These are phyloP conservation scores for Cladorrhinum sp. DNA, from an alignment of 2,329 filamentous ascomycete species.

Conservation along the genomic window DNA sequence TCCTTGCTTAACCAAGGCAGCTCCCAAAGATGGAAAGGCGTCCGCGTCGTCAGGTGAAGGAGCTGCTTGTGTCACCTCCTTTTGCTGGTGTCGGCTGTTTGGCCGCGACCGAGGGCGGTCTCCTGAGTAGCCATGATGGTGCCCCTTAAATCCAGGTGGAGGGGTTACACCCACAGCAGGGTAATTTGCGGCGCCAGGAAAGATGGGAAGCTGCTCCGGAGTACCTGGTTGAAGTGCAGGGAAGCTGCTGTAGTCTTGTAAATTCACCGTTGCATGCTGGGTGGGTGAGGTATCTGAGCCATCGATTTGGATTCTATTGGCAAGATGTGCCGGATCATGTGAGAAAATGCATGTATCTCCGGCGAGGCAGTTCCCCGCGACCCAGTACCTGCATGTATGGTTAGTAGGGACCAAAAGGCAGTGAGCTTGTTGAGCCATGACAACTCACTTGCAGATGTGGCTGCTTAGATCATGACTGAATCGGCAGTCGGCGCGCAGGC, in stretches of 20 bases:
- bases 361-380: constrained; percentile 91
- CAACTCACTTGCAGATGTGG: constrained; percentile 92
- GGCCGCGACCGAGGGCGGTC: constrained; percentile 78
- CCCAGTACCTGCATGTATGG: constrained; percentile 69
- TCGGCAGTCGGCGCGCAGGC: constrained; percentile 89
- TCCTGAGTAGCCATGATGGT: constrained; percentile 49
- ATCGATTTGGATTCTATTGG: constrained; percentile 76
- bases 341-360: constrained; percentile 95
- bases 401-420: constrained; percentile 10
- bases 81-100: constrained; percentile 72
- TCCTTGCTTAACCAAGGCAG: constrained; percentile 67
- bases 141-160: constrained; percentile 68
- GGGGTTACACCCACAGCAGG: constrained; percentile 56
- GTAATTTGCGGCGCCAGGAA: constrained; percentile 51
- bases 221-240: constrained; percentile 66
- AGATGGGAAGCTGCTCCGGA: constrained; percentile 56
- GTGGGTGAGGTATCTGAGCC: constrained; percentile 64
- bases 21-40: constrained; percentile 86
- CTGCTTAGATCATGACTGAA: constrained; percentile 96
- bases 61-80: constrained; percentile 62
- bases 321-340: constrained; percentile 84
- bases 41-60: constrained; percentile 90
- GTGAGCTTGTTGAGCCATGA: constrained; percentile 4
- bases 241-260: constrained; percentile 83
- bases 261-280: constrained; percentile 65